A percentile compares a stretch with the other conserved stretches of the same genome.
phyloP scores from a whole-genome alignment of 73 alveolate species.

The Tetrahymena borealis region DNA sequence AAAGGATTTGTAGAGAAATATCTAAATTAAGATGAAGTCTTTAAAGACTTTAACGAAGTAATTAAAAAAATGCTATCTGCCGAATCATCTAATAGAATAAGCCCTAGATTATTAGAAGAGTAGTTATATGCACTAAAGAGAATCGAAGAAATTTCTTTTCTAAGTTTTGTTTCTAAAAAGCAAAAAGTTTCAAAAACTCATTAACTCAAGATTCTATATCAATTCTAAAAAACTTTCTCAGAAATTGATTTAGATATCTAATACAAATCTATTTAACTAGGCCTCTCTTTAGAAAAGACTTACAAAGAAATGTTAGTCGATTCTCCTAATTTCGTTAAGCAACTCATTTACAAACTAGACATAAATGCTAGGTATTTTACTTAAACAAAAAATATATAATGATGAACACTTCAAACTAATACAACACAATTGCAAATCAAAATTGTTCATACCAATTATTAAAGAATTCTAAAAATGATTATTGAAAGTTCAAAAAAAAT shows the following conservation, averaged over 20 bases:
- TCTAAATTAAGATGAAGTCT: background rate
- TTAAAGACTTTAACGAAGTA: background rate
- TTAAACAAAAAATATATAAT: too few species aligned
- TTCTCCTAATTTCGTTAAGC: too few species aligned
- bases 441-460: too few species aligned
- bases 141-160: background rate
- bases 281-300: background rate
- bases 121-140: background rate
- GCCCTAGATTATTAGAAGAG: background rate
- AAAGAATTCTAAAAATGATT: too few species aligned
- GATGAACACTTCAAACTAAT: too few species aligned
- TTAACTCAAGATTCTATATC: background rate
- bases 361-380: too few species aligned
- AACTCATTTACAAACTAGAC: too few species aligned
- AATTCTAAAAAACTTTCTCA: background rate
- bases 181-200: background rate
- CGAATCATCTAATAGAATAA: background rate
- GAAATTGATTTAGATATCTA: background rate
- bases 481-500: too few species aligned
- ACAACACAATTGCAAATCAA: too few species aligned
- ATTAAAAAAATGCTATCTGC: background rate
- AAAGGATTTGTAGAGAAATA: background rate
- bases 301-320: background rate
- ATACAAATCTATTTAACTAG: background rate
- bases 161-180: background rate